Evolutionary conservation across 768 basidiomycete genomes (phyloP), one percentile per base, ranked within the genome.

Genomic region (Calocybe cyanea): DNA sequence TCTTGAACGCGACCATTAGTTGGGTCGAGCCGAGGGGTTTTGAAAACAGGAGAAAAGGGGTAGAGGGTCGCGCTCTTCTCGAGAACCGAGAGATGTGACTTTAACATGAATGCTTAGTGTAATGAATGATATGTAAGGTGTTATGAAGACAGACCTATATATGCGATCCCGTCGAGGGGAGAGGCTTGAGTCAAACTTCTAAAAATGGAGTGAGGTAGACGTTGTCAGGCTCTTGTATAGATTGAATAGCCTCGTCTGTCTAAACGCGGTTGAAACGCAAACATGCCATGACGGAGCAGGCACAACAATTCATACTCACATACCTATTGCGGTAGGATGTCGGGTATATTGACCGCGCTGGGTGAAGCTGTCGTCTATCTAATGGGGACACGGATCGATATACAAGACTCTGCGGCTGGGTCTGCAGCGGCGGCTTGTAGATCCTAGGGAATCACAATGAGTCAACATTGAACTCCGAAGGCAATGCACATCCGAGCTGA

Each of bases 11-110:
- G 63, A 15, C 67, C 66, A 38, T 38, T 44, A 11, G 74, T 65
- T 24, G 65, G 54, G 43, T 77, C 70, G 17, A 71, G 52, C 51
- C 65, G 67, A 15, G 87, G 85, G 32, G 79, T 63, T 59, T 73
- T 76, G 69, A 87, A 88, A 53, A 77, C 80, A 32, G 77, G 69
- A 2, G 71, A 63, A 20, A 69, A 64, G 14, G 81, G 69, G 57
- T 71, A 71, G 46, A 62, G 69, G 38, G 67, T 53, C n/a, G 81
- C 73, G 51, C 74, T 77, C 37, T 73, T 64, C 47, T 83, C 72
- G 50, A 87, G 75, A 52, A 84, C 68, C 25, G 81, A 76, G 19
- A 88, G 76, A 61, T 87, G 86, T 25, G 81, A 76, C 32, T 63
- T 66, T 46, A 64, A 37, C 70, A 72, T 73, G 51, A 51, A 42